Evolutionary conservation across 2,329 filamentous ascomycete species (phyloP).

Genomic region (Plectosphaerella cucumerina): DNA sequence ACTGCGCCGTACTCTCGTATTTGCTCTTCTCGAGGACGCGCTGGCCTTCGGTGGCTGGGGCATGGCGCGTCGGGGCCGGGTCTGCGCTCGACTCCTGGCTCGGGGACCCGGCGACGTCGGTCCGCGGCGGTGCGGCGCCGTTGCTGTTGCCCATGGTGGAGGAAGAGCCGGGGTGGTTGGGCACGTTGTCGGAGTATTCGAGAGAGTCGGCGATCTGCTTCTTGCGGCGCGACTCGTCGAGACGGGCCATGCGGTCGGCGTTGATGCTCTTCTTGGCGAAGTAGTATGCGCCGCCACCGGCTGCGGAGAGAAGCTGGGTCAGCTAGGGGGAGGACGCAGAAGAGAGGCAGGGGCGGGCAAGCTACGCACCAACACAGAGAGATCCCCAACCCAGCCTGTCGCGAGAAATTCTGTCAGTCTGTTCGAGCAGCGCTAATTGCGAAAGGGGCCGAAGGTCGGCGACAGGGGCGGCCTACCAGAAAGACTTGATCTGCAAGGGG

Average conservation of each 20-base stretch:
- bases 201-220: constrained; percentile 54
- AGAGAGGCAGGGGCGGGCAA: background rate
- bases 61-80: constrained; percentile 82
- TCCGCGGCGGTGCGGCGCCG: constrained; percentile 46
- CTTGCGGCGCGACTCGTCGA: constrained; percentile 63
- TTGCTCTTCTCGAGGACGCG: constrained; percentile 75
- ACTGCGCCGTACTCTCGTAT: constrained; percentile 78
- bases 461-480: constrained; percentile 49
- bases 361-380: constrained; percentile 69
- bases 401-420: constrained; percentile 11
- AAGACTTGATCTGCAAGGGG: constrained; percentile 52
- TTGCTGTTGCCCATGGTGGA: constrained; percentile 30
- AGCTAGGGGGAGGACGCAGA: background rate
- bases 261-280: constrained; percentile 96
- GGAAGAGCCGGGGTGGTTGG: constrained; percentile 26
- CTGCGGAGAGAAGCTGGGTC: constrained; percentile 34
- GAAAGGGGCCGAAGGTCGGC: too few species aligned
- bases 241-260: constrained; percentile 72
- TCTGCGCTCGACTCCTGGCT: constrained; percentile 71
- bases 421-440: constrained; percentile 1
- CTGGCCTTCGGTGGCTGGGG: constrained; percentile 65
- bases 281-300: constrained; percentile 88
- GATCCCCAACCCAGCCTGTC: constrained; percentile 86
- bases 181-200: constrained; percentile 40
- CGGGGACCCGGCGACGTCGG: constrained; percentile 56